Base-by-base conservation (phyloP, 768 basidiomycete genomes). In the Leccinum subtestaceum region DNA sequence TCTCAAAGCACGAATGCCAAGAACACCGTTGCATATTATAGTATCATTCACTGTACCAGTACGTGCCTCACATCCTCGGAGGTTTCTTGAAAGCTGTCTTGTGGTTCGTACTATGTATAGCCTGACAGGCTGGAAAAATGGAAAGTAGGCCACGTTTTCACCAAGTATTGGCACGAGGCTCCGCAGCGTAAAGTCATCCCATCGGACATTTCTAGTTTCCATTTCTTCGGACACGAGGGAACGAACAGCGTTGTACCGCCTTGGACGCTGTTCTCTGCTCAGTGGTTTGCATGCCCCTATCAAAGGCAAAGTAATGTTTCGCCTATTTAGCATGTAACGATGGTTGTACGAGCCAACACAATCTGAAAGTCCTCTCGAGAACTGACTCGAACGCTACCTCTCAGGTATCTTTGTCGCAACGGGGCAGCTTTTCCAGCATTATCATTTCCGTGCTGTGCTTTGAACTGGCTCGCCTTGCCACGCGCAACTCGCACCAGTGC, bases 391-490 rank as follows among this genome's bases (percentile, higher is more conserved):
- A 54, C 19, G 7, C 9, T 19, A 23, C 5, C 13, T 36, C 12
- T 38, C 29, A 48, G 25, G 36, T 21, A 5, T 55, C 11, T 32
- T 60, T 56, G 55, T 57, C 51, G n/a, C 40, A 50, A n/a, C 2
- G 5, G 4, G 48, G 32, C 25, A 43, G 4, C 43, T 43, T 45
- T 29, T 27, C 32, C 56, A 66, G 51, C 32, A 21, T 46, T 66
- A 66, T 48, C 32, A 21, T 46, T 66, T 8, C 15, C 46, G 43
- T n/a, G 54, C 55, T 36, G 53, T 57, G 51, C 57, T 54, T 12
- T 36, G 45, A 52, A 32, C 38, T 31, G 38, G n/a, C 36, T 17
- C 8, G 15, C 25, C 48, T 23, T 48, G 25, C 34, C 49, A 31
- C 57, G 51, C 47, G 48, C 31, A 55, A 47, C 31, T n/a, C 12